Evolutionary conservation across 306 rosid species (phyloP), one percentile per base, ranked within the genome.

Genomic region (Ormosia emarginata): DNA sequence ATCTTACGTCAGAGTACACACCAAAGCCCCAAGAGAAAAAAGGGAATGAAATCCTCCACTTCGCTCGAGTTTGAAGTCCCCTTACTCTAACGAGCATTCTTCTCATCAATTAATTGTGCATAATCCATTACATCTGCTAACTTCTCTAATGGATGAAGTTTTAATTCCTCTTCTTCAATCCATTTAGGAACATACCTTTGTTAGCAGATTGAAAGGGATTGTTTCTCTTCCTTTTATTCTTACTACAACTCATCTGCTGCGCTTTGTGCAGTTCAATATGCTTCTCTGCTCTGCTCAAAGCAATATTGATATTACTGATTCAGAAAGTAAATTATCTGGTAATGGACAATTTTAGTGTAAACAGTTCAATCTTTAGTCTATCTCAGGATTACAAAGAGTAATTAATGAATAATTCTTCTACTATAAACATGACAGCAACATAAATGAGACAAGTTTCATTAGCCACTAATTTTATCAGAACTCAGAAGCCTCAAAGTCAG

Each of bases 11-110:
- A 33, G 24, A 66, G 66, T 79, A 56, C 15, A 44, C 33, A 44
- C 14, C 46, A 79, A 79, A 65, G 33, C 66, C 30, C 55, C 79
- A 10, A 68, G 58, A 70, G 55, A 63, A 50, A 81, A 81, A 81
- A 73, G 14, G 37, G 39, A 39, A 43, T 13, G 8, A n/a, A n/a
- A n/a, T n/a, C n/a, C n/a, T n/a, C n/a, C n/a, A n/a, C n/a, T n/a
- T n/a, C n/a, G n/a, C n/a, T n/a, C n/a, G n/a, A n/a, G n/a, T n/a
- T n/a, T n/a, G n/a, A n/a, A n/a, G n/a, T n/a, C n/a, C n/a, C n/a
- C n/a, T n/a, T n/a, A n/a, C n/a, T n/a, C n/a, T n/a, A n/a, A n/a
- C n/a, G n/a, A n/a, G n/a, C n/a, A n/a, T n/a, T n/a, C n/a, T n/a
- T n/a, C n/a, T n/a, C n/a, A n/a, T n/a, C n/a, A n/a, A n/a, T n/a